Base-by-base conservation (phyloP, 345 rosid genomes). In the Conringia planisiliqua region DNA sequence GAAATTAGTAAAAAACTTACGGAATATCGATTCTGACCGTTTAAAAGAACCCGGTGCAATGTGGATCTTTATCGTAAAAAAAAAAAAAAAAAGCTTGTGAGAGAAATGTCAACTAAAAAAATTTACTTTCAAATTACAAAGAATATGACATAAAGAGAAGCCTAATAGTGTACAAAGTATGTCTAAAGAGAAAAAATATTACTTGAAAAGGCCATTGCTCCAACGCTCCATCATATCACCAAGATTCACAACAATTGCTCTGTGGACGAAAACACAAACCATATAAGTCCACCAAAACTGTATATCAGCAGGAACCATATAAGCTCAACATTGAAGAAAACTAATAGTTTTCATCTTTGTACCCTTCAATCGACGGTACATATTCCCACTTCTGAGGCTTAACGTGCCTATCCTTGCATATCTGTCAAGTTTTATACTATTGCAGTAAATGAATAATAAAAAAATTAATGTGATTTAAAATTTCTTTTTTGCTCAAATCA, bases 151-250 rank as follows among this genome's bases (percentile, higher is more conserved):
- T 17, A 48, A 50, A 22, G 10, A 47, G 52, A 18, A 48, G 27
- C 29, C 27, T 10, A 50, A 44, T 22, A 0, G 36, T 33, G 36
- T 33, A 22, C 22, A 29, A 50, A 22, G 14, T 20, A 22, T 50
- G 55, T 4, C 29, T 7, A 50, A 50, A 20, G 55, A 10, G 27
- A 27, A 54, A 54, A 7, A 1, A 47, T 27, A n/a, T 80, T 81
- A 88, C 96, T 85, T 85, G 90, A 88, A 92, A 51, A 81, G 62
- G 64, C 92, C 82, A 80, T 92, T 92, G 86, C 93, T 92, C 97
- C 93, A 89, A 27, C 92, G 91, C 82, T 92, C 92, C 84, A 92
- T 72, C 97, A 92, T 83, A 54, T 89, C 97, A 29, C 96, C 97
- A 56, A 92, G 84, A 80, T 88, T 92, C 58, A 85, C 93, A 7